Evolutionary conservation across 2,329 filamentous ascomycete genomes (phyloP).

Genomic region (Periconia sp.): DNA sequence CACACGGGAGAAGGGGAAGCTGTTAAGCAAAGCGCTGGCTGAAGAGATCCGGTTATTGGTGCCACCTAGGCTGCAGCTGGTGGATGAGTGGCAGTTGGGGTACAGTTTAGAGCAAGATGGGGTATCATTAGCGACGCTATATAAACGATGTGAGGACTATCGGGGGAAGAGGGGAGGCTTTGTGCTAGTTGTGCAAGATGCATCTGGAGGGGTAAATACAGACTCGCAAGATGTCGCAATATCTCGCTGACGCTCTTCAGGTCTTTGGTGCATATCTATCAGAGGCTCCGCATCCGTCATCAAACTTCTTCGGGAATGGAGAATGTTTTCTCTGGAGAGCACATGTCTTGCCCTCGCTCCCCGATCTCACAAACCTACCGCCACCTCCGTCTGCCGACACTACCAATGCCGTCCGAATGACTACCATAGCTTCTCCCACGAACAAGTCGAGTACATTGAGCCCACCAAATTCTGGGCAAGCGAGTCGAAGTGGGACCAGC

Average conservation of each 20-base stretch:
- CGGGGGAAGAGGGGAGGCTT: slow-evolving; percentile 78
- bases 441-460: slow-evolving; percentile 29
- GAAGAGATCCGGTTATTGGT: slow-evolving; percentile 93
- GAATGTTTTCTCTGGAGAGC: slow-evolving; percentile 94
- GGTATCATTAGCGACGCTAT: slow-evolving; percentile 84
- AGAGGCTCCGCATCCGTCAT: slow-evolving; percentile 78
- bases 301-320: slow-evolving; percentile 93
- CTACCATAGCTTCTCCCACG: slow-evolving; percentile 55
- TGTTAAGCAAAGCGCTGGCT: slow-evolving; percentile 76
- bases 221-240: background rate
- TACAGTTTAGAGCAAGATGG: slow-evolving; percentile 95
- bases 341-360: slow-evolving; percentile 64
- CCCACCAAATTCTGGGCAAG: slow-evolving; percentile 32
- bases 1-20: slow-evolving; percentile 65
- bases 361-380: slow-evolving; percentile 62
- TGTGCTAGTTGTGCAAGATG: slow-evolving; percentile 85
- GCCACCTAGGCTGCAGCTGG: slow-evolving; percentile 83
- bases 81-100: slow-evolving; percentile 82
- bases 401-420: slow-evolving; percentile 65
- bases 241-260: slow-evolving; percentile 24
- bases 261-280: slow-evolving; percentile 94
- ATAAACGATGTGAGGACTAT: slow-evolving; percentile 75
- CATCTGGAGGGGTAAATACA: slow-evolving; percentile 70
- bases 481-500: slow-evolving; percentile 55
- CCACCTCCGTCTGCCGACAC: slow-evolving; percentile 74